Percentiles rank a stretch among this genome's conserved stretches.
phyloP scores from a whole-genome alignment of 305 asterid genomes.

The Ajuga reptans region DNA sequence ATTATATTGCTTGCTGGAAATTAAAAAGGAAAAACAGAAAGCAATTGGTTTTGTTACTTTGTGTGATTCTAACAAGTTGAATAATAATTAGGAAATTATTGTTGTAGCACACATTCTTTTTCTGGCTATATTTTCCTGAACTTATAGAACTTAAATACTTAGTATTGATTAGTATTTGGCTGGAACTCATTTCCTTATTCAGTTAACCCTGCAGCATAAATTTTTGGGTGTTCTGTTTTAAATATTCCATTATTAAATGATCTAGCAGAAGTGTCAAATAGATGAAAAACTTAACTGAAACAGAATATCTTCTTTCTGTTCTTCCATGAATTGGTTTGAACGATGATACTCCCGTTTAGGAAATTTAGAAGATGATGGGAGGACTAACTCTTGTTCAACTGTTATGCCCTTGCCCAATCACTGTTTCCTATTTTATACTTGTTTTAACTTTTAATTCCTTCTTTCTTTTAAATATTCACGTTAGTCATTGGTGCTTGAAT shows the following conservation, averaged over 20 bases:
- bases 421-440: neutral
- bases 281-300: neutral
- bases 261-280: neutral
- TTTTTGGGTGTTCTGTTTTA: neutral
- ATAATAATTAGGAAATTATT: slow-evolving; percentile 4
- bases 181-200: neutral
- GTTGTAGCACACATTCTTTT: neutral
- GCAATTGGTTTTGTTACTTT: neutral
- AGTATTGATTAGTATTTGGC: slow-evolving; percentile 2
- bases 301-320: neutral
- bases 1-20: neutral
- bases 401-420: slow-evolving; percentile 2
- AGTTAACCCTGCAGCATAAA: neutral
- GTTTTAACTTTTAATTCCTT: neutral
- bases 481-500: slow-evolving; percentile 5
- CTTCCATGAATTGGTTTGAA: slow-evolving; percentile 11
- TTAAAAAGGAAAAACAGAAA: neutral
- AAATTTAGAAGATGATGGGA: slow-evolving; percentile 3
- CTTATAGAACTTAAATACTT: neutral
- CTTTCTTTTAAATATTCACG: neutral
- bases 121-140: neutral
- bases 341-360: neutral
- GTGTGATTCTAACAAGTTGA: neutral
- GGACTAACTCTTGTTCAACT: neutral
- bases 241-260: neutral